These are phyloP conservation scores for Alternaria metachromatica DNA, from an alignment of 2,329 filamentous ascomycete species.

Conservation along the genomic window DNA sequence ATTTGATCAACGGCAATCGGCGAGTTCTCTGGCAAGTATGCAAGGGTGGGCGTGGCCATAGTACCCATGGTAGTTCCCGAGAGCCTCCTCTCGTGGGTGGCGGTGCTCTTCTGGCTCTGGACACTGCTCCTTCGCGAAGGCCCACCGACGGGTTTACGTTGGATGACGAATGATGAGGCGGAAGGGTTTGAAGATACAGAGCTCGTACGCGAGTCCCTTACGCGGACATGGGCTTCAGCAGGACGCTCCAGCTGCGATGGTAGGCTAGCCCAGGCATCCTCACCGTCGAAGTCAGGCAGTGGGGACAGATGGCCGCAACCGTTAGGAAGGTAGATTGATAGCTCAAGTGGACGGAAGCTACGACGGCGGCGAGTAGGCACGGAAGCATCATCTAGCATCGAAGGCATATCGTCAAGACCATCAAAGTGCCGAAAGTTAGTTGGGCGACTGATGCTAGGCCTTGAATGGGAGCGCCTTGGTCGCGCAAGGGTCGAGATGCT, in stretches of 20 bases:
- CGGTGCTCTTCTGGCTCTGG: conserved; percentile 33
- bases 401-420: conserved; percentile 40
- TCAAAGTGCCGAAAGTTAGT: conserved; percentile 47
- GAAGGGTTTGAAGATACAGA: conserved; percentile 37
- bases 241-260: conserved; percentile 40
- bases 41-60: conserved; percentile 33
- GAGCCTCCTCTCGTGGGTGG: conserved; percentile 27
- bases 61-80: conserved; percentile 32
- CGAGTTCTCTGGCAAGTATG: conserved; percentile 34
- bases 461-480: conserved; percentile 41
- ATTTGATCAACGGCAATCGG: conserved; percentile 25
- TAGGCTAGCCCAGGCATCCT: conserved; percentile 34
- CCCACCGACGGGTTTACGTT: conserved; percentile 43
- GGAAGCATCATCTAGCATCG: conserved; percentile 41
- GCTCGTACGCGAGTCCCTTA: conserved; percentile 35
- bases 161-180: conserved; percentile 35
- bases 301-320: conserved; percentile 45
- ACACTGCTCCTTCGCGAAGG: conserved; percentile 39
- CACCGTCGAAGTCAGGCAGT: conserved; percentile 47
- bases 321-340: conserved; percentile 48
- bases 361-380: conserved; percentile 41
- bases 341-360: conserved; percentile 48
- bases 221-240: conserved; percentile 42
- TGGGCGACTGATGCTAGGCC: conserved; percentile 46
- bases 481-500: conserved; percentile 41